Evolutionary conservation across 768 basidiomycete genomes (phyloP), one percentile per base, ranked within the genome.

Genomic region (Termitomyces sp.): DNA sequence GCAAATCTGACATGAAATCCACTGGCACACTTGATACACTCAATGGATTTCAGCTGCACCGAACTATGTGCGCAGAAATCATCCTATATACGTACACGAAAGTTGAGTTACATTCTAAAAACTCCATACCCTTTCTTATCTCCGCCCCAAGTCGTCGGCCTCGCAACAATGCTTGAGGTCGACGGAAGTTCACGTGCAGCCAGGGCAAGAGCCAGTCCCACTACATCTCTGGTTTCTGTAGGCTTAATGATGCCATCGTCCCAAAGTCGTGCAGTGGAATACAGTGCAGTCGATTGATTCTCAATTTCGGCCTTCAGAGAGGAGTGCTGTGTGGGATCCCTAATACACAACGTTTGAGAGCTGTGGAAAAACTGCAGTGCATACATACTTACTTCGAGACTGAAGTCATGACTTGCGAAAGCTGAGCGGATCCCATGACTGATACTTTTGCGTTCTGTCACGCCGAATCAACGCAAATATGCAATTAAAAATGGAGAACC

Each of bases 351-450:
- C 12, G 32, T 38, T 14, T 19, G 19, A 30, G 21, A 41, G 15
- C 44, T 2, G 41, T 40, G 2, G 35, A n/a, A 21, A 2, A 12
- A 51, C 28, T 5, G 10, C 22, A 40, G n/a, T 28, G 37, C 6
- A 24, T 49, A 46, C 51, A 37, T 54, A 35, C 47, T 35, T 71
- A 92, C 85, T 83, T 89, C 11, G 92, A 93, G 15, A 97, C 93
- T 0, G 83, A 81, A 14, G 87, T 75, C 95, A 98, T 98, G 40
- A 98, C 94, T 64, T 91, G 87, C 10, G 91, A 92, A 24, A 98
- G 80, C 66, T 97, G 95, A 9, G 84, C 89, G 2, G 90, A 91
- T 35, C 95, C 94, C 94, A 98, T 98, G 37, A 98, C 95, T 15
- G 88, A 90, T 2, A 96, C 87, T 69, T 89, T 94, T 35, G 94